These are phyloP conservation scores for Cronartium ribicola DNA, from an alignment of 1,284 basidiomycete species.

Conservation along the genomic window DNA sequence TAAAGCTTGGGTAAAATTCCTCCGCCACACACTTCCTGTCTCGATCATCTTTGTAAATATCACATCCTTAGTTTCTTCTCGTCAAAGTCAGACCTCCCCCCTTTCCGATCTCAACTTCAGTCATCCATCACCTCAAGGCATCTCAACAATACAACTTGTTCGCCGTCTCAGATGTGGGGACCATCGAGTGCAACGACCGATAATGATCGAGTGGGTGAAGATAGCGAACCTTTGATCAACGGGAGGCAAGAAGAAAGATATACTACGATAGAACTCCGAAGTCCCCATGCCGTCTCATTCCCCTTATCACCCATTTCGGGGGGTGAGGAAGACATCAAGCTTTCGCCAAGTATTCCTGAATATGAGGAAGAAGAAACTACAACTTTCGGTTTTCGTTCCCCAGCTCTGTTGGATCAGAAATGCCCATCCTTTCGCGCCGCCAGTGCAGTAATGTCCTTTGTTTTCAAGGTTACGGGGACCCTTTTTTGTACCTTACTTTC, in stretches of 20 bases:
- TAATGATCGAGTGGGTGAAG: not conserved
- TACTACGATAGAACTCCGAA: not conserved
- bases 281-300: not conserved
- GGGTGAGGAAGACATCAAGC: not conserved
- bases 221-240: conserved; percentile 3
- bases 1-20: no score
- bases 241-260: not conserved
- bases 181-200: not conserved
- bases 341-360: no score
- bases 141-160: not conserved
- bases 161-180: not conserved
- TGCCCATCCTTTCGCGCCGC: not conserved
- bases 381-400: not conserved
- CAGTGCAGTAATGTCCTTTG: not conserved
- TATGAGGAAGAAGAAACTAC: not conserved
- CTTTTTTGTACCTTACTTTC: not conserved
- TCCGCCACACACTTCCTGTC: no score
- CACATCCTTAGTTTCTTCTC: no score
- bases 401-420: not conserved
- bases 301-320: not conserved
- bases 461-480: not conserved
- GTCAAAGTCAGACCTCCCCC: no score
- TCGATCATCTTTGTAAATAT: no score
- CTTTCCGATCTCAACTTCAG: no score
- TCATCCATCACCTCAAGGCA: no score